Evolutionary conservation across 352 stramenopile species (phyloP), one percentile per base, ranked within the genome.

Genomic region (Globisporangium radiosum): DNA sequence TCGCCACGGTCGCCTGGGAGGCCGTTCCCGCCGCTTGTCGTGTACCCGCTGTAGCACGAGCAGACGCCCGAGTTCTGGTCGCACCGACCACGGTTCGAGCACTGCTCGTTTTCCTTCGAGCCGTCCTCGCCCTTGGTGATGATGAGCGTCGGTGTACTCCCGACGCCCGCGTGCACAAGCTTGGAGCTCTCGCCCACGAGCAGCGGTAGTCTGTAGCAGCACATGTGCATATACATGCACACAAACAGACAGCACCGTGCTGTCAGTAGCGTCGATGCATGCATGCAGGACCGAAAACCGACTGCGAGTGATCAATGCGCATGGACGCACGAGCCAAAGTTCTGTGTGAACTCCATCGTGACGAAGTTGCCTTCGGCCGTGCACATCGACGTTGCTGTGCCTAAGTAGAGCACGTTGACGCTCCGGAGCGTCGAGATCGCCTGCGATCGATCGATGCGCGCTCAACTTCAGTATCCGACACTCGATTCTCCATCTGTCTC

Each of bases 41-140:
- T 92, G 62, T 85, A 97, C 8, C 77, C 81, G 6, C 64, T 51
- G 70, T 83, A 97, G 67, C 92, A 98, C 7, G 63, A 75, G 63
- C 92, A 98, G 36, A 94, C 70, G 45, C 90, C 92, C 15, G 77
- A 87, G 36, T 66, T 76, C 49, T 81, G 72, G 67, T 91, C 81
- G 62, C 83, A 93, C 17, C 54, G 65, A 7, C 81, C 83, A 39
- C 83, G 81, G 60, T 91, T 91, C 25, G 79, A 81, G 50, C 83
- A 93, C 47, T 78, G 54, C 37, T 90, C 84, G 65, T 97, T 93
- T 68, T 98, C 92, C 64, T 97, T 97, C 5, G 88, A 93, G 47
- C 92, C 91, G 17, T 80, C 74, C 43, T 96, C 73, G 36, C 71
- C 57, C 59, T 87, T 74, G 42, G 70, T 79, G 48, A 87, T 59